Conservation (phyloP, 2,329 filamentous ascomycete species). For the Stachybotrys chlorohalonatus region DNA sequence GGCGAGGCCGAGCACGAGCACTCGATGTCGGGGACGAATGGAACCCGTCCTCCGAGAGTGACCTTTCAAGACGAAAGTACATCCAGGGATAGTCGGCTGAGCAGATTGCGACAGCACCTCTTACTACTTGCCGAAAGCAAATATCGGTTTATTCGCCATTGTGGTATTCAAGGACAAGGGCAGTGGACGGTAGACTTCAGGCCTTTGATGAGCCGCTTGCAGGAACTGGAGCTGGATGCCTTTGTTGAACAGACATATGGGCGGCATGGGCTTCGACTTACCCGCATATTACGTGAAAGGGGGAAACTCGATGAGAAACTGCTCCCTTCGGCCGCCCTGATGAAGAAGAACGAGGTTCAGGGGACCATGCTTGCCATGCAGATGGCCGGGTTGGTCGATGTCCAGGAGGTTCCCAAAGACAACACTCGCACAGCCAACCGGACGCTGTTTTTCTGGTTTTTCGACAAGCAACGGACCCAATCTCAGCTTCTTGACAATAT, state of each 20-base stretch:
- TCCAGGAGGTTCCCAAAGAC: conserved; percentile 91
- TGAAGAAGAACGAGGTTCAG: conserved; percentile 79
- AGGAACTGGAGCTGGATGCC: conserved; percentile 71
- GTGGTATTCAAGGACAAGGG: conserved; percentile 51
- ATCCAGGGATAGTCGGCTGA: conserved; percentile 36
- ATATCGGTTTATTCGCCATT: conserved; percentile 59
- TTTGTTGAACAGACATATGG: conserved; percentile 73
- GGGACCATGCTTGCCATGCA: conserved; percentile 80
- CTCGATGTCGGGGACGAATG: conserved; percentile 21
- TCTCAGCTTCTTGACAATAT: conserved; percentile 66
- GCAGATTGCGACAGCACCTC: conserved; percentile 64
- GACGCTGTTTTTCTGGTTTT: conserved; percentile 88
- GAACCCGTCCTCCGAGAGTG: conserved; percentile 30
- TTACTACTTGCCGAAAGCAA: conserved; percentile 61
- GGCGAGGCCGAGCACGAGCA: conserved; percentile 10
- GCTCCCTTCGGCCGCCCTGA: conserved; percentile 68
- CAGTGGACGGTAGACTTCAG: conserved; percentile 81
- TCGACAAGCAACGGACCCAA: conserved; percentile 65
- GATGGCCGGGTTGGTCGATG: conserved; percentile 75
- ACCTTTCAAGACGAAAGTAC: conserved; percentile 41
- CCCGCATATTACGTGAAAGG: conserved; percentile 74
- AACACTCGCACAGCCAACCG: conserved; percentile 71
- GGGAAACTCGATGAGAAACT: conserved; percentile 95
- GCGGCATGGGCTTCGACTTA: conserved; percentile 67
- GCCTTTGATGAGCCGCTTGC: conserved; percentile 59